A percentile compares a stretch with the other conserved stretches of the same genome.
Evolutionary conservation across 805 yeast species (phyloP).

Genomic region (Cyberlindnera veronae): DNA sequence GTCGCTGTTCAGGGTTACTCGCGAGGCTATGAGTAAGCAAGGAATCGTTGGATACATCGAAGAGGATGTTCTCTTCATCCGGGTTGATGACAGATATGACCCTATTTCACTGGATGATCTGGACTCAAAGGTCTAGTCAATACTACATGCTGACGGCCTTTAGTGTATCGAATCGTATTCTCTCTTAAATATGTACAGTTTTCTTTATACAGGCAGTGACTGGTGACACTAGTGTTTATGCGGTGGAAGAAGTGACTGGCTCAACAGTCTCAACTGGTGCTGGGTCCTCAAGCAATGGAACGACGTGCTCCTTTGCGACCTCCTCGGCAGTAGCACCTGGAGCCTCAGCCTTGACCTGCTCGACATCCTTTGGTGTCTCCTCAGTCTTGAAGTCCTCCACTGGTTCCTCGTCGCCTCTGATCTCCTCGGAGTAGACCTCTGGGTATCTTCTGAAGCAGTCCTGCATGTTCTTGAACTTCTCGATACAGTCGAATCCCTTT

Average conservation of each 20-base stretch:
- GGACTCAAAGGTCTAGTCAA: background rate
- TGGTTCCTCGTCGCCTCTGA: slow-evolving; percentile 69
- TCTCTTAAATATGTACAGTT: background rate
- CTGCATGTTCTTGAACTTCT: slow-evolving; percentile 89
- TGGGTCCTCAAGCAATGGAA: background rate
- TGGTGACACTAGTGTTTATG: too few relatives aligned
- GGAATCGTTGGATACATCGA: slow-evolving; percentile 47
- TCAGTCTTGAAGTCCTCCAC: slow-evolving; percentile 20
- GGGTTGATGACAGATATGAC: slow-evolving; percentile 27
- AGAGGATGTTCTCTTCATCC: slow-evolving; percentile 63
- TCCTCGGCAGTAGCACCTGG: slow-evolving; percentile 16
- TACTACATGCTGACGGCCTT: background rate
- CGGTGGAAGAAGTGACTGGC: too few relatives aligned
- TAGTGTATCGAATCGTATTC: background rate
- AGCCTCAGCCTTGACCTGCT: slow-evolving; percentile 11
- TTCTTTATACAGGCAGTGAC: too few relatives aligned
- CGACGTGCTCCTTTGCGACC: background rate
- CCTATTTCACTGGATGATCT: slow-evolving; percentile 38
- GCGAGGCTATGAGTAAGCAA: slow-evolving; percentile 30
- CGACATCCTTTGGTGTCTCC: slow-evolving; percentile 10
- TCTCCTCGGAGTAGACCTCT: slow-evolving; percentile 89
- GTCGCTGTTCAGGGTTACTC: slow-evolving; percentile 41
- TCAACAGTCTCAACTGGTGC: background rate
- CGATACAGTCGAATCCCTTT: slow-evolving; percentile 93
- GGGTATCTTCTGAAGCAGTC: slow-evolving; percentile 90